These are phyloP conservation scores for Carex parvula DNA, from an alignment of 176 grass and related monocot species.

Conservation along the genomic window DNA sequence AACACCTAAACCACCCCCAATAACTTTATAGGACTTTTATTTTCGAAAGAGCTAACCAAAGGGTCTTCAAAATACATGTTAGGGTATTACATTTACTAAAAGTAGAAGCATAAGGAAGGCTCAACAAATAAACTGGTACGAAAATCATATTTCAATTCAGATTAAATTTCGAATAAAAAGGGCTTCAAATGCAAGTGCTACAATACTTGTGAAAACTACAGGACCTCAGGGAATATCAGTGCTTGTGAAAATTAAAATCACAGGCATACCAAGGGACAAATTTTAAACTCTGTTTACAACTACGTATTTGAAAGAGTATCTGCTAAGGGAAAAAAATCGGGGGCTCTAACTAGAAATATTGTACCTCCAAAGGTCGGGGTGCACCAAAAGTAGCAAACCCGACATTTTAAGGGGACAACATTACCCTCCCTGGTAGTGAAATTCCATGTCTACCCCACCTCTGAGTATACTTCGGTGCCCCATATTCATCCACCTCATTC, in stretches of 20 bases:
- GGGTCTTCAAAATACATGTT: neutral
- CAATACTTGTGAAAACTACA: neutral
- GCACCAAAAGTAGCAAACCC: no score
- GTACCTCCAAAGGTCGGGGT: constrained; percentile 36
- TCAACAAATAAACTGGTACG: neutral
- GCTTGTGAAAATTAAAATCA: neutral
- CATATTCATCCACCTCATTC: constrained; percentile 33
- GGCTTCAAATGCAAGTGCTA: neutral
- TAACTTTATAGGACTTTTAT: neutral
- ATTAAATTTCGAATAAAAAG: neutral
- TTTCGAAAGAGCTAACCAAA: neutral
- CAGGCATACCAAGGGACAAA: neutral
- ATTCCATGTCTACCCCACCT: constrained; percentile 39
- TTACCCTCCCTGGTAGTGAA: no score
- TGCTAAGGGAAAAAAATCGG: neutral
- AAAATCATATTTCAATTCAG: neutral
- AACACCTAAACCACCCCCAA: neutral
- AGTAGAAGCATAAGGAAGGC: neutral
- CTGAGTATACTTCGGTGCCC: constrained; percentile 36
- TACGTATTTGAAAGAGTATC: neutral
- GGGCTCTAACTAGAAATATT: neutral
- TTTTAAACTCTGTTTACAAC: no score
- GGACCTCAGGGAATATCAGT: neutral
- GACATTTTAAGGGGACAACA: no score
- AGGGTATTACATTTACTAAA: neutral